Base-by-base conservation (phyloP, 441 rosid genomes). In the Croton laevigatus region DNA sequence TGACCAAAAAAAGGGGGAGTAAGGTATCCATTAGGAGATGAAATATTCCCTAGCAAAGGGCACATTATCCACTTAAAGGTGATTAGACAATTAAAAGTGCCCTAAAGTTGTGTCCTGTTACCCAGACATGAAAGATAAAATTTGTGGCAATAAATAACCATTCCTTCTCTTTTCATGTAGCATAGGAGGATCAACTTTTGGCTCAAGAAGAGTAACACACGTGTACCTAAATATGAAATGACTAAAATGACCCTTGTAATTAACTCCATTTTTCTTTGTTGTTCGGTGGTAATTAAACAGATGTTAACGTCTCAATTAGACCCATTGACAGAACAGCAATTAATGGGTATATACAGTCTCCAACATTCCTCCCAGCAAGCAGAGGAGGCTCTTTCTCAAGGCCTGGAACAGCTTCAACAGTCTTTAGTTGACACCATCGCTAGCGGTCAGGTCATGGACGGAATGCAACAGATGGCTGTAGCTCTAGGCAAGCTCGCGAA, bases 391-490 rank as follows among this genome's bases (percentile, higher is more conserved):
- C 87, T 95, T 66, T 85, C 95, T 0, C 99, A 89, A 42, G 98
- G 98, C 55, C 84, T 87, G 6, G 99, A 93, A 49, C 91, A 90
- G 48, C 84, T 95, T 59, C 94, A 87, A 60, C 99, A 91, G 65
- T 91, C 99, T 2, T 84, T 95, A 32, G 86, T 90, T 38, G 94
- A 95, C 74, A 89, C 92, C 75, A 89, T 95, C 52, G 83, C 95
- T 27, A 87, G 89, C 0, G 96, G 90, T 27, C 84, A 95, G 2
- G 82, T 88, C 37, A 78, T 84, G 59, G 82, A 81, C 64, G 91
- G 96, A 84, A 91, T 95, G 97, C 88, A 91, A 63, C 99, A 95
- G 59, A 95, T 93, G 99, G 93, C 95, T 22, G 64, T 88, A 2
- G 99, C 98, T 66, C 86, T 95, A 64, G 89, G 80, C 89, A 95